Conservation (phyloP, 345 rosid genomes). For the Pseudoturritis turrita region DNA sequence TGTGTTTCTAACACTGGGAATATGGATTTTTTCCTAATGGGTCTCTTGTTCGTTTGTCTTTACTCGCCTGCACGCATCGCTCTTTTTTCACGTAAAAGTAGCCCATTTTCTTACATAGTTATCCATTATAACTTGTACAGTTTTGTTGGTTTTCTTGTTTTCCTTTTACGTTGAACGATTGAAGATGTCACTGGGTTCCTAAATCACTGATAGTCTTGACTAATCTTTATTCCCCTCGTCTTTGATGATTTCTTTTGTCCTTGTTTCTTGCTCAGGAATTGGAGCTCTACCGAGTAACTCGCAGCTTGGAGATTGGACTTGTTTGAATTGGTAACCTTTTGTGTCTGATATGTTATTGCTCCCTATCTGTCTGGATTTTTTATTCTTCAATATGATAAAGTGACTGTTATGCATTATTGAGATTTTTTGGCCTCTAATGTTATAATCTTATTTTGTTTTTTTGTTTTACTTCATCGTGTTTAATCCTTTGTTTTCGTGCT, state of each 20-base stretch:
- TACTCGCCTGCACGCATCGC: not conserved
- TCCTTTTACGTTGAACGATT: not conserved
- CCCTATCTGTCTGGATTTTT: not conserved
- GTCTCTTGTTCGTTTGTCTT: not conserved
- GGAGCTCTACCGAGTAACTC: not conserved
- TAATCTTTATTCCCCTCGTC: not conserved
- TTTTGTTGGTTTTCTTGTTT: not conserved
- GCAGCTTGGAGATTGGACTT: conserved; percentile 7
- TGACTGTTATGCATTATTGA: not conserved
- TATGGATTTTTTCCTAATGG: too few relatives aligned
- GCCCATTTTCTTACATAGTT: not conserved
- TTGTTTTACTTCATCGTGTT: not conserved
- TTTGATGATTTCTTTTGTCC: conserved; percentile 1
- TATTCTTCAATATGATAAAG: not conserved
- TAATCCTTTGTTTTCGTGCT: not conserved
- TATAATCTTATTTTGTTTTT: not conserved
- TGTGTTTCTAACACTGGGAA: not conserved
- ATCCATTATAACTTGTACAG: not conserved
- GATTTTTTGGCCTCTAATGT: not conserved
- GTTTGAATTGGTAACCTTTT: conserved; percentile 24
- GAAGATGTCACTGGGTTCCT: not conserved
- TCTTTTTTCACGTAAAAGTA: not conserved
- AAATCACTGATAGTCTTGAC: not conserved
- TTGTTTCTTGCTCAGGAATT: not conserved
- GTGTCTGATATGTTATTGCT: not conserved